Evolutionary conservation across 2,329 filamentous ascomycete species (phyloP).

Genomic region (Niveomyces coronatus): DNA sequence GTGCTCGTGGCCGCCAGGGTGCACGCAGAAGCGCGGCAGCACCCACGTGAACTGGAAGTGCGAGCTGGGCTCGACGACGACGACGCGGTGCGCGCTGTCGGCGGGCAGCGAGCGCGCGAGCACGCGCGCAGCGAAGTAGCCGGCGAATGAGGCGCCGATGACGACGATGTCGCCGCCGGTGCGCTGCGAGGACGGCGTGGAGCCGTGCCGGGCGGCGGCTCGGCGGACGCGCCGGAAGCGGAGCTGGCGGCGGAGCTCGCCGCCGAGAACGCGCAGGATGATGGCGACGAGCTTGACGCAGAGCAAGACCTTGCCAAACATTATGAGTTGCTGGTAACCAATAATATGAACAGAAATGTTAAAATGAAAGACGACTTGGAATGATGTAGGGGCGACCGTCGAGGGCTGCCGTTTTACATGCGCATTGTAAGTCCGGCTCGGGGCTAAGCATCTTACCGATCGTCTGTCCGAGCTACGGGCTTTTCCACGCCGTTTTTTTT

Average conservation of each 20-base stretch:
- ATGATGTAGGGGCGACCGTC: too few species aligned
- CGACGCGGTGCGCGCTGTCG: conserved; percentile 35
- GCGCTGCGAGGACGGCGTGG: conserved; percentile 13
- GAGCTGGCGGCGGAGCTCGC: conserved; percentile 14
- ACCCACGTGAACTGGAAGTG: conserved; percentile 53
- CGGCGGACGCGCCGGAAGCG: conserved; percentile 11
- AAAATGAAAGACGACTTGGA: too few species aligned
- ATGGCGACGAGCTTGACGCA: conserved; percentile 20
- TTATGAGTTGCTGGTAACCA: conserved; percentile 3
- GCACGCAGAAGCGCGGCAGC: conserved; percentile 48
- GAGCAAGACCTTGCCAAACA: conserved; percentile 21
- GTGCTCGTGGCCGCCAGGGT: conserved; percentile 38
- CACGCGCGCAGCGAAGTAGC: conserved; percentile 36
- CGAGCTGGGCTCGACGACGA: conserved; percentile 48
- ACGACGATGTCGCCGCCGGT: conserved; percentile 39
- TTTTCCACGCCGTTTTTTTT: neutral
- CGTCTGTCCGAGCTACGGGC: too few species aligned
- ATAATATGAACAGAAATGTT: too few species aligned
- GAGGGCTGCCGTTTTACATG: too few species aligned
- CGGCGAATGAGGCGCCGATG: conserved; percentile 48
- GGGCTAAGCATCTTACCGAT: too few species aligned
- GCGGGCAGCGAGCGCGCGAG: conserved; percentile 39
- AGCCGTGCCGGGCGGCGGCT: conserved; percentile 9
- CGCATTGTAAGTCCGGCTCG: too few species aligned
- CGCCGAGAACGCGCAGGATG: conserved; percentile 15